phyloP scores from a whole-genome alignment of 768 basidiomycete species.

The Baorangia bicolor region DNA sequence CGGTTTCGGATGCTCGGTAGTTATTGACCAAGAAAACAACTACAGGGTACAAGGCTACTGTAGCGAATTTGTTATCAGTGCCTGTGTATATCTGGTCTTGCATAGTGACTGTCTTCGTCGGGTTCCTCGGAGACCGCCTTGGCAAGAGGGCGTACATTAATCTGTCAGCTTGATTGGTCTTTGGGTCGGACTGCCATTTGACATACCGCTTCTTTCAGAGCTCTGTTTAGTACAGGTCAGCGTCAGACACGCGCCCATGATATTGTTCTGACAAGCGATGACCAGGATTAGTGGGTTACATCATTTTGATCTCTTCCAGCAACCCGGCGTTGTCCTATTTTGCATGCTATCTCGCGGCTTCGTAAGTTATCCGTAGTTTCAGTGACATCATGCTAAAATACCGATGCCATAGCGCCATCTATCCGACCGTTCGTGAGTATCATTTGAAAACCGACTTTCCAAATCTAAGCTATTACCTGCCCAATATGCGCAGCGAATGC shows the following conservation, averaged over 20 bases:
- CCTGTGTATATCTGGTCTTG: constrained; percentile 78
- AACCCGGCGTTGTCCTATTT: constrained; percentile 69
- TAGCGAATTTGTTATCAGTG: constrained; percentile 72
- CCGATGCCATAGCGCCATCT: constrained; percentile 37
- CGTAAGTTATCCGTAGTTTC: constrained; percentile 42
- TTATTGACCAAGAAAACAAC: background rate
- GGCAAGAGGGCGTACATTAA: constrained; percentile 60
- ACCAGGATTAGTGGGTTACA: constrained; percentile 56
- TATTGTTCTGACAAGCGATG: background rate
- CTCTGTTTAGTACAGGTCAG: constrained; percentile 34
- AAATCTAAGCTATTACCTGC: background rate
- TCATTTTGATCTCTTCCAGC: constrained; percentile 61
- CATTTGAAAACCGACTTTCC: background rate
- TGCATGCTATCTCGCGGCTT: constrained; percentile 67
- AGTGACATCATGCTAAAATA: background rate
- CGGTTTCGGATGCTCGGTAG: background rate
- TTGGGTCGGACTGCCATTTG: background rate
- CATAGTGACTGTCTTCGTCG: constrained; percentile 59
- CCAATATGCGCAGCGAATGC: constrained; percentile 41
- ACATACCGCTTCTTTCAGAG: constrained; percentile 16
- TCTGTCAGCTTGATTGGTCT: constrained; percentile 40
- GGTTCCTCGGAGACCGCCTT: constrained; percentile 59
- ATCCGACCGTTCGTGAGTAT: constrained; percentile 45
- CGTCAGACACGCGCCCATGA: background rate
- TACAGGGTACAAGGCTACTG: constrained; percentile 58